Base-by-base conservation (phyloP, 2,329 filamentous ascomycete species). In the Penicillium brevicompactum region DNA sequence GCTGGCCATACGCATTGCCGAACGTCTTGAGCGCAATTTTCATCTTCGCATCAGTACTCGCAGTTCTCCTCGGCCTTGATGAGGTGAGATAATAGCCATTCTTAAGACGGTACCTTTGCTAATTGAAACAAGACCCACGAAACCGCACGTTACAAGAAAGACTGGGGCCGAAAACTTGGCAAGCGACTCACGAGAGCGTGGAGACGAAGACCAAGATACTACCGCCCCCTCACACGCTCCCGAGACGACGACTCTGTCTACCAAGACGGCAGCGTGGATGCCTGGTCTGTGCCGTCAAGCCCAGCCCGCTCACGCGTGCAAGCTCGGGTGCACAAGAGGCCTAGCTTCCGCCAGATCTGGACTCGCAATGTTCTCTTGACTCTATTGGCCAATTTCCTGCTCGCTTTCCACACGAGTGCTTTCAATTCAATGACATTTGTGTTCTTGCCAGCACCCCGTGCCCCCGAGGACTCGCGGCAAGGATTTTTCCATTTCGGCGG, bases 351-450 rank as follows among this genome's bases (percentile, higher is more conserved):
- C 27, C 74, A 80, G 43, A 82, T 84, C 37, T 83, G 80, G 75
- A 82, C 78, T 0, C 68, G 73, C 8, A 84, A 84, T 56, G 78
- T 84, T 24, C 65, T 84, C n/a, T 74, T 80, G 59, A 84, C 81
- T 0, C 70, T 91, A 3, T 67, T 89, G 46, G 82, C 81, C 24
- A 86, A 87, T 59, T 86, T 86, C 31, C 82, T 91, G 46, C 85
- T 90, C 63, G 86, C 88, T 59, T 85, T 91, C 66, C 88, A 91
- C 73, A 80, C 91, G 64, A 88, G 87, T 56, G 87, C 88, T 27
- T 92, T 91, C 77, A 88, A 90, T 67, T 84, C 87, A 2, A 82
- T 92, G 43, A 90, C 87, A 78, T 89, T 90, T 57, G 81, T 91
- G 48, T 92, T 92, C 71, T 80, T 92, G 44, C 90, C 89, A 1